Base-by-base conservation (phyloP, 805 yeast species). In the Brettanomyces sp. region DNA sequence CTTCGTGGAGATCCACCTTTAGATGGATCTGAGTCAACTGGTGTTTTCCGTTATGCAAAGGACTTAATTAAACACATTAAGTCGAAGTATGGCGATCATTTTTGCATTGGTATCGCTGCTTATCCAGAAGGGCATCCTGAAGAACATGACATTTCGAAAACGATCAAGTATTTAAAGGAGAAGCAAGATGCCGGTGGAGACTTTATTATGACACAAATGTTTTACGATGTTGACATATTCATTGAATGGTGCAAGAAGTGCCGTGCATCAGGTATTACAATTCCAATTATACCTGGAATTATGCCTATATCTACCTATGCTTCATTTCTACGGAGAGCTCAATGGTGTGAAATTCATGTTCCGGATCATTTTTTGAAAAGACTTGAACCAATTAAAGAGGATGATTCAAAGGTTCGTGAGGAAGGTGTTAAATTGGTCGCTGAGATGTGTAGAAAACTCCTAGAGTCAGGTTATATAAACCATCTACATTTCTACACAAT, bases 71-170 rank as follows among this genome's bases (percentile, higher is more conserved):
- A 62, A 42, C 82, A 91, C 64, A 93, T 93, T 56, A 79, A 82
- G 53, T 59, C 60, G 46, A 74, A 81, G 51, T 90, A 88, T 58
- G 97, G 95, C 28, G 79, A 85, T 62, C 86, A 89, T 67, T 90
- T 93, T 66, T 85, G 83, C 63, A 89, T 93, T 54, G 99, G 97
- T 44, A 95, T 93, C 22, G 98, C 98, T 8, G 99, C 87, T 3
- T 93, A 93, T 62, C 97, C 99, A 1, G 99, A 93, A 63, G 97
- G 97, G 3, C 96, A 90, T 58, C 90, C 96, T 3, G 99, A 93
- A 59, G 95, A 88, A 58, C 63, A 69, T 21, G 79, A 78, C 46
- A 66, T 67, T 7, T 72, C 71, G 23, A 59, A 69, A 36, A 69
- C 87, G 50, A 66, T 83, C 45, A 66, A 66, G 23, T 85, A 74